Evolutionary conservation across 129 eudicot species (phyloP).

Genomic region (Flaveria trinervia): DNA sequence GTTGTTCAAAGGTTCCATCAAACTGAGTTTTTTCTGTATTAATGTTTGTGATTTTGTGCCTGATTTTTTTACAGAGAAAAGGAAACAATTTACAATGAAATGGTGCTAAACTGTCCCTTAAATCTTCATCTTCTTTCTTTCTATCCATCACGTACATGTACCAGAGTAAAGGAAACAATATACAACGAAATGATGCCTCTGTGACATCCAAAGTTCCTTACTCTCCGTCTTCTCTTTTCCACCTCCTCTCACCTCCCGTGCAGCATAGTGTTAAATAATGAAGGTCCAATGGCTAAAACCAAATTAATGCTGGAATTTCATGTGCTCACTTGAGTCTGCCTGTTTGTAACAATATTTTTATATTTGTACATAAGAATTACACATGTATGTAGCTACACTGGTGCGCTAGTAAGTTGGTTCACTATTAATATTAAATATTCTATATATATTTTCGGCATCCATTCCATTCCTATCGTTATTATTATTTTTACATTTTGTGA

Average conservation of each 20-base stretch:
- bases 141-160: neutral
- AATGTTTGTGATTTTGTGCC: too few relatives aligned
- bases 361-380: neutral
- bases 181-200: neutral
- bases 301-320: neutral
- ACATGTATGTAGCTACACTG: neutral
- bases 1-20: too few relatives aligned
- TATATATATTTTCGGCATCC: neutral
- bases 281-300: neutral
- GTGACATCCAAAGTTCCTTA: slow-evolving; percentile 1
- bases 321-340: neutral
- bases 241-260: neutral
- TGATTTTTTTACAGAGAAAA: neutral
- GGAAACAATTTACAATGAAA: neutral
- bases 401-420: slow-evolving; percentile 12
- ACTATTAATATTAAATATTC: neutral
- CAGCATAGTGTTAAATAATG: neutral
- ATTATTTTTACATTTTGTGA: neutral
- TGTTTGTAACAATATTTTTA: neutral
- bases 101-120: neutral
- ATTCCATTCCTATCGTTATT: neutral
- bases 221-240: neutral
- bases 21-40: too few relatives aligned
- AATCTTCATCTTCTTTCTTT: neutral
- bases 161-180: neutral